These are phyloP conservation scores for Diospyros lotus DNA, from an alignment of 148 eudicot species.

Conservation along the genomic window DNA sequence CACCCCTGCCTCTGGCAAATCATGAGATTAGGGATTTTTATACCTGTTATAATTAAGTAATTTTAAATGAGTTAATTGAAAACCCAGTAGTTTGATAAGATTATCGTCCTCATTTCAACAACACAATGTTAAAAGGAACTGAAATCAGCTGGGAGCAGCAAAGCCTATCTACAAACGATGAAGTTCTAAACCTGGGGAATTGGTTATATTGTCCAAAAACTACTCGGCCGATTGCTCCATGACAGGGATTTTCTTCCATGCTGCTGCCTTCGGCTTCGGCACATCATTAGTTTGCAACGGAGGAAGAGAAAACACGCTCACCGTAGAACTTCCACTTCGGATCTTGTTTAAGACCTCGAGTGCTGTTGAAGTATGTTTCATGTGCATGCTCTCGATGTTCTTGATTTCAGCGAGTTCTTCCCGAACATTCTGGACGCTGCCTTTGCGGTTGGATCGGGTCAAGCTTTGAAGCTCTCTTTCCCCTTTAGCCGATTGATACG, in stretches of 20 bases:
- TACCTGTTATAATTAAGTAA: too few species aligned
- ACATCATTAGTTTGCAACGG: slow-evolving; percentile 33
- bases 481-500: slow-evolving; percentile 19
- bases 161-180: too few species aligned
- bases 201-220: not conserved
- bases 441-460: slow-evolving; percentile 9
- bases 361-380: slow-evolving; percentile 56
- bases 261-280: slow-evolving; percentile 29
- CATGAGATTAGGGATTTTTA: too few species aligned
- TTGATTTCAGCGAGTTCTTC: slow-evolving; percentile 56
- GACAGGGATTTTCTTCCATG: slow-evolving; percentile 30
- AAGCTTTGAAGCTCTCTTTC: slow-evolving; percentile 18
- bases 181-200: too few species aligned
- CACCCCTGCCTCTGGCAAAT: too few species aligned
- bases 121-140: too few species aligned
- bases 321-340: slow-evolving; percentile 60
- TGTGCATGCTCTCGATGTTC: slow-evolving; percentile 48
- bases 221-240: slow-evolving; percentile 32
- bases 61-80: too few species aligned
- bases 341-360: slow-evolving; percentile 55
- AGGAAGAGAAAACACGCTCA: slow-evolving; percentile 58
- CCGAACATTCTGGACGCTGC: slow-evolving; percentile 25
- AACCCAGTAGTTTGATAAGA: too few species aligned
- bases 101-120: too few species aligned
- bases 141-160: too few species aligned